These are phyloP conservation scores for Moelleriella libera DNA, from an alignment of 2,329 filamentous ascomycete genomes.

Conservation along the genomic window DNA sequence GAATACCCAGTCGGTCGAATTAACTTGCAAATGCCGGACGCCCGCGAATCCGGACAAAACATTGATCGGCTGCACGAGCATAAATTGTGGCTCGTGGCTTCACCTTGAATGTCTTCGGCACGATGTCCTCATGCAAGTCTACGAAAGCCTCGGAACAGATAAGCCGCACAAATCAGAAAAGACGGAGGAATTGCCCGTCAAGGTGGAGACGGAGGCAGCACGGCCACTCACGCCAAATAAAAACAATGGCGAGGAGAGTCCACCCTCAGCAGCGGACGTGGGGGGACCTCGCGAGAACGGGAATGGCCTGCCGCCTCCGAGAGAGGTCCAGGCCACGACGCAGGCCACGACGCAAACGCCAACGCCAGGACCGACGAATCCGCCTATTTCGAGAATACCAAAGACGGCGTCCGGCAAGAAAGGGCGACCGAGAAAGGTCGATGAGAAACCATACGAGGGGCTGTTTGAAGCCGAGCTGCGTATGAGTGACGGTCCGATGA, in stretches of 20 bases:
- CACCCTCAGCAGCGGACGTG: slow-evolving; percentile 33
- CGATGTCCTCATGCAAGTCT: slow-evolving; percentile 35
- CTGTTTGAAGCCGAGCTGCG: slow-evolving; percentile 36
- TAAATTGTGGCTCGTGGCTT: slow-evolving; percentile 44
- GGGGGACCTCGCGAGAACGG: slow-evolving; percentile 30
- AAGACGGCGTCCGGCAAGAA: slow-evolving; percentile 16
- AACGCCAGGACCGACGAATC: slow-evolving; percentile 14
- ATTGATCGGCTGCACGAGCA: slow-evolving; percentile 41
- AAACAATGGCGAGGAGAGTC: slow-evolving; percentile 29
- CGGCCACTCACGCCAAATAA: slow-evolving; percentile 38
- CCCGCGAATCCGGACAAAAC: slow-evolving; percentile 49
- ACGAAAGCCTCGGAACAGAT: slow-evolving; percentile 32
- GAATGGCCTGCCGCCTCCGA: slow-evolving; percentile 22
- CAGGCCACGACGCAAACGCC: slow-evolving; percentile 15
- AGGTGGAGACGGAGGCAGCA: slow-evolving; percentile 21
- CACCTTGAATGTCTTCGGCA: slow-evolving; percentile 49
- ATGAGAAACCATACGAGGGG: slow-evolving; percentile 32
- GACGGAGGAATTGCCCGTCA: slow-evolving; percentile 20
- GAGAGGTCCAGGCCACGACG: slow-evolving; percentile 15
- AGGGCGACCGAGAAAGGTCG: slow-evolving; percentile 24
- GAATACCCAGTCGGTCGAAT: slow-evolving; percentile 32
- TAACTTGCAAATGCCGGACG: slow-evolving; percentile 42
- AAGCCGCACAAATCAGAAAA: slow-evolving; percentile 39
- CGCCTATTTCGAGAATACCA: slow-evolving; percentile 9
- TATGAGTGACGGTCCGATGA: slow-evolving; percentile 31